Base-by-base conservation (phyloP, 495 filamentous ascomycete species). In the Xylaria scruposa region DNA sequence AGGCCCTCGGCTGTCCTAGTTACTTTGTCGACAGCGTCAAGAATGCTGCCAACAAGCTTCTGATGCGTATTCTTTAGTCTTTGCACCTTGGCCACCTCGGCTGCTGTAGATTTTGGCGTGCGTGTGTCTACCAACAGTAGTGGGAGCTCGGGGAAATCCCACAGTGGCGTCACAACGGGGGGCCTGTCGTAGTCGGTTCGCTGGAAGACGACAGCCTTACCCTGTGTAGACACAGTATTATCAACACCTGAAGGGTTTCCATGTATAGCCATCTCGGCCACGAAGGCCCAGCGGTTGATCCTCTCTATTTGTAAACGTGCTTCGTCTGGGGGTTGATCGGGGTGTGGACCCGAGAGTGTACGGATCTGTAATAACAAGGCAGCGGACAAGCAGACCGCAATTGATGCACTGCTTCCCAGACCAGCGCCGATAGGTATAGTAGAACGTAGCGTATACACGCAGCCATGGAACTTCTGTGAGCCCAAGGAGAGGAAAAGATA, bases 241-340 rank as follows among this genome's bases (percentile, higher is more conserved):
- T 99, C 96, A 64, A 99, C 93, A 0, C 96, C 96, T 10, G 93
- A 97, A 5, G 96, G 95, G 78, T 97, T 97, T 33, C 95, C 95
- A 81, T 99, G 96, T 54, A 97, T 98, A 76, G 93, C 95, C 88
- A 98, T 91, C 82, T 99, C 96, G 33, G 93, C 94, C 1, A 98
- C 96, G 78, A 97, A 98, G 0, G 96, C 95, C 96, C 96, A 99
- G 65, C 92, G 89, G 78, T 99, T 99, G 77, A 99, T 97, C 68
- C 95, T 90, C 82, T 98, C 94, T 26, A 97, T 85, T 77, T 98
- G 95, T 47, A 92, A 78, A 46, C 91, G 90, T 47, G 91, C 91
- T 84, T 98, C 96, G 17, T 91, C 88, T 2, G 88, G 76, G 15
- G 93, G 92, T 80, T 98, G 95, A 77, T 97, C 95, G 7, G 90